Evolutionary conservation across 352 stramenopile genomes (phyloP).

Genomic region (Phytopythium montanum): DNA sequence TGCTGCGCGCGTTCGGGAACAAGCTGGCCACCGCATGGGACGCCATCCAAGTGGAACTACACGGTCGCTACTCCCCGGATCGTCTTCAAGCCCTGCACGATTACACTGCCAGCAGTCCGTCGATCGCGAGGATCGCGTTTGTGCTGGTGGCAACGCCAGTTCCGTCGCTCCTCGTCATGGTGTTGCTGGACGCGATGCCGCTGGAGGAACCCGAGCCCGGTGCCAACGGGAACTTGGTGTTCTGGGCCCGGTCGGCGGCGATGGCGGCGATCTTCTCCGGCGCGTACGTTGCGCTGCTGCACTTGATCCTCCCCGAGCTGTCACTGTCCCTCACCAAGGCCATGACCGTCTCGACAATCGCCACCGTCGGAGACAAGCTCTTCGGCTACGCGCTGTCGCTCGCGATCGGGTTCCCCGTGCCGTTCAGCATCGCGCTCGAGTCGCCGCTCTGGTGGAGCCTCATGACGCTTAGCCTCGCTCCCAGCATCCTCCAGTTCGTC

Average conservation of each 20-base stretch:
- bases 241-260: conserved; percentile 13
- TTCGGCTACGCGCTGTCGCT: conserved; percentile 12
- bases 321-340: not conserved
- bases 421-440: conserved; percentile 27
- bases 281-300: conserved; percentile 17
- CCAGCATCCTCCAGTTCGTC: conserved; percentile 1
- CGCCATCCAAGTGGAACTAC: not conserved
- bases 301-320: conserved; percentile 13
- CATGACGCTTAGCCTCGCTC: conserved; percentile 10
- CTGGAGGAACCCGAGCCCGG: conserved; percentile 11
- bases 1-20: not conserved
- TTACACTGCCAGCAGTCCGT: conserved; percentile 8
- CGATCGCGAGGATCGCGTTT: too few species aligned
- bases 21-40: not conserved
- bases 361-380: not conserved
- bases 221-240: conserved; percentile 9
- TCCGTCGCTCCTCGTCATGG: conserved; percentile 16
- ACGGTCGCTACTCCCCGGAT: conserved; percentile 12
- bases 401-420: conserved; percentile 27
- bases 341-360: conserved; percentile 9
- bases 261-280: conserved; percentile 22
- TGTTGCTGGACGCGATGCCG: conserved; percentile 17
- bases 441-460: conserved; percentile 12
- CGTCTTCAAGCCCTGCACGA: conserved; percentile 7
- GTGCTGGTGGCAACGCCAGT: conserved; percentile 12